Conservation (phyloP, 1,284 basidiomycete species). For the Irpex lacteus region DNA sequence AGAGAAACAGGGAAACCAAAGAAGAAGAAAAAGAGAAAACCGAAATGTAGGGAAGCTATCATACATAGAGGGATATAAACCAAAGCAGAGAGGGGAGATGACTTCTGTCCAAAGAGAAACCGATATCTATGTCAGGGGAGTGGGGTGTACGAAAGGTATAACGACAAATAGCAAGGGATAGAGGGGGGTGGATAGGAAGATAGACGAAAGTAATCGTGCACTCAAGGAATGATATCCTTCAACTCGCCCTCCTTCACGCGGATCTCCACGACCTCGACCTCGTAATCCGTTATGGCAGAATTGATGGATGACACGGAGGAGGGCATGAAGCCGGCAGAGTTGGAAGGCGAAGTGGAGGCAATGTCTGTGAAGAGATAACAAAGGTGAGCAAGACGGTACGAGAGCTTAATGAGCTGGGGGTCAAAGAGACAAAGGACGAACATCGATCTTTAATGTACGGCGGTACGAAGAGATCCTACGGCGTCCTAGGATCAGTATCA, state of each 20-base stretch:
- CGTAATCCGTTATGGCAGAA: conserved; percentile 63
- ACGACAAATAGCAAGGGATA: not conserved
- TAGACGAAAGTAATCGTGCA: not conserved
- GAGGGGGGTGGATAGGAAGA: not conserved
- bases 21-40: not conserved
- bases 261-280: conserved; percentile 83
- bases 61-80: not conserved
- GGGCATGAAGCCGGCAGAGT: conserved; percentile 60
- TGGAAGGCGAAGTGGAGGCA: conserved; percentile 77
- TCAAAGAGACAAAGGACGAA: conserved; percentile 39
- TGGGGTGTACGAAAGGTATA: not conserved
- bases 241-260: conserved; percentile 74
- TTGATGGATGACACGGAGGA: conserved; percentile 66
- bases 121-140: not conserved
- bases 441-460: conserved; percentile 86
- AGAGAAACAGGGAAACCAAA: not conserved
- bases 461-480: conserved; percentile 76
- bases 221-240: conserved; percentile 68
- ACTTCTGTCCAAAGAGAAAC: not conserved
- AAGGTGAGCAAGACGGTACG: conserved; percentile 9
- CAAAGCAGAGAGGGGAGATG: not conserved
- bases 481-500: conserved; percentile 8
- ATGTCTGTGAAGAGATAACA: conserved; percentile 48
- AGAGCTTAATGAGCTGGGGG: conserved; percentile 11
- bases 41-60: not conserved